phyloP scores from a whole-genome alignment of 768 basidiomycete genomes.

The Panus rudis region DNA sequence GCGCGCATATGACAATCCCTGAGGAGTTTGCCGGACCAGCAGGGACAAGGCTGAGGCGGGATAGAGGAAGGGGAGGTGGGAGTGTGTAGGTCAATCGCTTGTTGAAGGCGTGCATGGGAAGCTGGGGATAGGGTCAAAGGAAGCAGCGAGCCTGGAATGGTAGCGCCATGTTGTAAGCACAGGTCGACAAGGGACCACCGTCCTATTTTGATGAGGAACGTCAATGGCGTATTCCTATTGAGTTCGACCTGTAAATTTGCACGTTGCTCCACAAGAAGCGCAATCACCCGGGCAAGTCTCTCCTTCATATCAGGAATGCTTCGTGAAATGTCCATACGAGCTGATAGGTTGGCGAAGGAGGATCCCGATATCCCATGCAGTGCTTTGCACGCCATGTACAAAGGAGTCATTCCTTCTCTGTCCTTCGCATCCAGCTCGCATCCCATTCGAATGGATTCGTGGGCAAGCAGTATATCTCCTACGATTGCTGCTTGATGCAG shows the following conservation, averaged over 20 bases:
- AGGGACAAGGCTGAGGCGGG: constrained; percentile 16
- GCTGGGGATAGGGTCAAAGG: not conserved
- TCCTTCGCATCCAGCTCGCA: constrained; percentile 5
- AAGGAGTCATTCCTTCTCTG: constrained; percentile 1
- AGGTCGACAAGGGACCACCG: constrained; percentile 5
- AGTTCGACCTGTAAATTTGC: constrained; percentile 1
- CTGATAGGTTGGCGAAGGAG: not conserved
- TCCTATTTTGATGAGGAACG: not conserved
- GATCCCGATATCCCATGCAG: not conserved
- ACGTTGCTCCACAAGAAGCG: constrained; percentile 5
- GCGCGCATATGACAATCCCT: constrained; percentile 14
- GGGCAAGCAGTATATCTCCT: constrained; percentile 5
- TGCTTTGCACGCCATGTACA: constrained; percentile 1
- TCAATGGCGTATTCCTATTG: constrained; percentile 1
- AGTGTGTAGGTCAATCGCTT: not conserved
- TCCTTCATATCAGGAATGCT: not conserved
- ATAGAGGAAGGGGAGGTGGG: not conserved
- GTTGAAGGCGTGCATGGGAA: not conserved
- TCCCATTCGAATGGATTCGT: constrained; percentile 6
- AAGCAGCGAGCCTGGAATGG: not conserved
- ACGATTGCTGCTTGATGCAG: constrained; percentile 3
- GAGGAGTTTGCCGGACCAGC: constrained; percentile 20
- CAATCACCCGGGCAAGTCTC: not conserved
- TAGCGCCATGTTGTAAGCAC: constrained; percentile 4
- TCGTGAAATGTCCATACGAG: not conserved